A percentile compares a stretch with the other conserved stretches of the same genome.
Evolutionary conservation across 495 filamentous ascomycete species (phyloP).

Genomic region (Bombardia bombarda): DNA sequence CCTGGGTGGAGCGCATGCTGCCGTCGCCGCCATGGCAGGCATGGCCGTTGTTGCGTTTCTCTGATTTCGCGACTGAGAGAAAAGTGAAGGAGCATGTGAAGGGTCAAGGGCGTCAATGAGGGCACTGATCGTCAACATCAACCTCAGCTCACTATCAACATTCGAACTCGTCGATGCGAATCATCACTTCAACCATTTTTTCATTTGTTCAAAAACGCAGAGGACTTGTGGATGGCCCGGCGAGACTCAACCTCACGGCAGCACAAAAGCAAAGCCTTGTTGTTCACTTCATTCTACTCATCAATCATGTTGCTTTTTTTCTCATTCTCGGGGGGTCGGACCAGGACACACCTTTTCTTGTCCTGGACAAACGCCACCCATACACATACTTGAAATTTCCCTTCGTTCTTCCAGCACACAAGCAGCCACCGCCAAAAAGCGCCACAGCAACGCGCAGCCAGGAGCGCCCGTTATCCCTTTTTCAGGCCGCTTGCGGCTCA

Average conservation of each 20-base stretch:
- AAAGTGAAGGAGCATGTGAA: constrained; percentile 1
- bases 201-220: no score
- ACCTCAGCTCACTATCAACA: constrained; percentile 7
- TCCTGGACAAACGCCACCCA: not conserved
- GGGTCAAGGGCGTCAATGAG: constrained; percentile 1
- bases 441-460: not conserved
- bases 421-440: not conserved
- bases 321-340: not conserved
- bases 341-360: not conserved
- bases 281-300: not conserved
- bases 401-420: not conserved
- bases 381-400: not conserved
- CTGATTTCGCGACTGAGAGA: constrained; percentile 16
- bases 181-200: constrained; percentile 33
- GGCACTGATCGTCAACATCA: not conserved
- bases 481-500: no score
- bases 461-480: not conserved
- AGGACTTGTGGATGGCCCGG: no score
- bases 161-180: constrained; percentile 37
- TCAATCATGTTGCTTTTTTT: not conserved
- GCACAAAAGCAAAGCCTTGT: no score
- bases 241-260: no score
- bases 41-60: constrained; percentile 38
- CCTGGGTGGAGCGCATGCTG: constrained; percentile 29
- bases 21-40: constrained; percentile 34